Evolutionary conservation across 2,329 filamentous ascomycete genomes (phyloP), one percentile per base, ranked within the genome.

Genomic region (Aciculosporium take): DNA sequence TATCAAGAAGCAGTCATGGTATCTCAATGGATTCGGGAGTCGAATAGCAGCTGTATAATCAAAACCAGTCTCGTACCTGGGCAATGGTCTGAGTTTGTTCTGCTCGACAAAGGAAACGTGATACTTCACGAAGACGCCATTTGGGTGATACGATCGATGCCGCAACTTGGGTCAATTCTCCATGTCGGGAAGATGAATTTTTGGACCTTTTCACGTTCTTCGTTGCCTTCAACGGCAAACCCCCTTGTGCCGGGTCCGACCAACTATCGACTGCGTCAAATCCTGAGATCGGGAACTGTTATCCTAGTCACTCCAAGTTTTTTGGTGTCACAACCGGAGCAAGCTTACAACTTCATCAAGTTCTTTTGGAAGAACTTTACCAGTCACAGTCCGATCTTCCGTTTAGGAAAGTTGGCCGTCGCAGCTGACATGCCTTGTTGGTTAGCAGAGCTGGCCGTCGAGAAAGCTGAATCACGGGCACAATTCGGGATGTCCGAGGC

Each of bases 21-120:
- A 2, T 57, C 52, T 23, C 52, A 56, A 15, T 76, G 70, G 69
- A 50, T 76, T 8, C 57, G 56, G 5, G 49, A 48, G 4, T 60
- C 56, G 28, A 59, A 67, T 25, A 48, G 59, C 0, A 46, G 58
- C 2, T 69, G 65, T 47, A 60, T 56, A 15, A 56, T 76, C 8
- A 66, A 60, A 24, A 61, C 57, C 6, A 65, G 62, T 37, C 49
- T 63, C 10, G 51, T 51, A 1, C 28, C 59, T 5, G 71, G 71
- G 1, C 59, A 67, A 7, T 76, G 72, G 72, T 46, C 53, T 4
- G 56, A 54, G 15, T 74, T 76, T 45, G 24, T 54, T 7, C 54
- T 53, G 15, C 45, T 49, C 3, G 42, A 49, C 0, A 39, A 49
- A 32, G 54, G 59, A 17, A 46, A 51, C 37, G 51, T 72, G 9